Base-by-base conservation (phyloP, 805 yeast genomes). In the Geotrichum ghanense region DNA sequence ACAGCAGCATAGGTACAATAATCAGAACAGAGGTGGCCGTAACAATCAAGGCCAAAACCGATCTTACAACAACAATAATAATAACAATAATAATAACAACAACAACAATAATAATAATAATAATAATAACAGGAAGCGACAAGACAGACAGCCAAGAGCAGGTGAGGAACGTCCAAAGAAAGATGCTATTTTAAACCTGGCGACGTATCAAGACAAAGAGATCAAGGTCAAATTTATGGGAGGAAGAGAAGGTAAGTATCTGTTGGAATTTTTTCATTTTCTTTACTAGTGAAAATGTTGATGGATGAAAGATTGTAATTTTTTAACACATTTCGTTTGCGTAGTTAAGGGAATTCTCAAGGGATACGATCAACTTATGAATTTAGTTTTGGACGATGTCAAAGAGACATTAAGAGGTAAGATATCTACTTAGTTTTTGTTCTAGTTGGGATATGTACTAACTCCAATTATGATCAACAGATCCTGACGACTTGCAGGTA, bases 351-450 rank as follows among this genome's bases (percentile, higher is more conserved):
- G 98, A 27, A 67, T 69, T 1, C 73, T 90, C 55, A 86, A 84
- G 55, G 97, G 97, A 26, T 88, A 84, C 64, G 99, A 92, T 64
- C 96, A 89, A 63, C 83, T 87, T 59, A 87, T 90, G 95, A 92
- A 92, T 60, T 70, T 79, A 39, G 82, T 79, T 12, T 65, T 79
- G 42, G 82, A 77, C 37, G 76, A 78, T 44, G 81, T 80, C 2
- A 57, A 63, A 21, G 97, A 92, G 62, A 72, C 71, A 6, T 56
- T 82, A 37, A 70, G 82, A 65, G 37, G 75, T 75, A 68, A 56
- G 59, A 76, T 6, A 5, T 12, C 22, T 20, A 16, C 20, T 21
- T 7, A 17, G 20, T 35, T 3, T n/a, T 37, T 23, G n/a, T 46
- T 22, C 25, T 40, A 12, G n/a, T 48, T 1, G 12, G 27, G 17